Base-by-base conservation (phyloP, 179 eudicot genomes). In the Gypsophila paniculata region DNA sequence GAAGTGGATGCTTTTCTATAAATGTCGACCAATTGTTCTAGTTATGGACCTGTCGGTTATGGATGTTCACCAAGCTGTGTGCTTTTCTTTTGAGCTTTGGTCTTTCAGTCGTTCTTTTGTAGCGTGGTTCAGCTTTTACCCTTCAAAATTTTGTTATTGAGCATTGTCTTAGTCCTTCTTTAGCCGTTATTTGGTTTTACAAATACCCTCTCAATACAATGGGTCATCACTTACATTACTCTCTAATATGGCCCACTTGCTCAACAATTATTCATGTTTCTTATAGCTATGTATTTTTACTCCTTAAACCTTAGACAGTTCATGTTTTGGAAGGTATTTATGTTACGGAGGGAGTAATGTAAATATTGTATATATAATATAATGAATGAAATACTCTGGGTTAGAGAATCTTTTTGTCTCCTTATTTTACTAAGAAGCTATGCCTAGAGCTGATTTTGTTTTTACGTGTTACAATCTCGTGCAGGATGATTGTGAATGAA, bases 401-500 rank as follows among this genome's bases (percentile, higher is more conserved):
- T 49, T 49, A 49, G 52, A 11, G 61, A 26, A 34, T 5, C 32
- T 54, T 32, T 18, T 32, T 21, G 7, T 69, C 34, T 69, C 14
- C 72, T 18, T n/a, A n/a, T 36, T 15, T 57, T 17, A 19, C 46
- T 29, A 48, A 68, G 19, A 42, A 7, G 32, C 34, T 44, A 65
- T 44, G 69, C 18, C 18, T 44, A 15, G 15, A 65, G 15, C 21
- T 15, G 48, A 39, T 10, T 65, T 39, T 42, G 8, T 42, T 44
- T n/a, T 25, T 17, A 49, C 10, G 25, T 51, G 23, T 67, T 36
- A 22, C 58, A 39, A 36, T 23, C 59, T 29, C 70, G 61, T 86
- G 84, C 88, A 94, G 99, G 99, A 91, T 94, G 99, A 94, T 94
- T 74, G 54, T 85, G 65, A 86, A 94, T 39, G 97, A 88, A 67